Evolutionary conservation across 2,329 filamentous ascomycete species (phyloP).

Genomic region (Pseudogymnoascus sp.): DNA sequence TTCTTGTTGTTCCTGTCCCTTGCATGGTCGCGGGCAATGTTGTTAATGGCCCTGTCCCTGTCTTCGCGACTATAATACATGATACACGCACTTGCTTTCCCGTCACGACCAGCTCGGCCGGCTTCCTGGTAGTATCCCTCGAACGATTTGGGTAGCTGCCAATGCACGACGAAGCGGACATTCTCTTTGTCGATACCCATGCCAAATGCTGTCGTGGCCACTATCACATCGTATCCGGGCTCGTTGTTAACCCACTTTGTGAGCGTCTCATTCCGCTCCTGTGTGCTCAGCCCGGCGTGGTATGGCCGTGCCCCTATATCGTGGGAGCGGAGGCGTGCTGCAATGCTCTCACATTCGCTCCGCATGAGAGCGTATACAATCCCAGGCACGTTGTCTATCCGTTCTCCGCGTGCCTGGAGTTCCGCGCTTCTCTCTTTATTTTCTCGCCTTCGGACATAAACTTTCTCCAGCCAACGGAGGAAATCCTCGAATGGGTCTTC

Average conservation of each 20-base stretch:
- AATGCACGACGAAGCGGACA: conserved; percentile 90
- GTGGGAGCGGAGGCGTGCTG: conserved; percentile 54
- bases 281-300: conserved; percentile 59
- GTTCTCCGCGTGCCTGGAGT: conserved; percentile 44
- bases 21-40: conserved; percentile 36
- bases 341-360: conserved; percentile 65
- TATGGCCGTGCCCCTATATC: conserved; percentile 68
- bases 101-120: conserved; percentile 81
- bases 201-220: conserved; percentile 91
- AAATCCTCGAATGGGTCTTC: conserved; percentile 67
- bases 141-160: conserved; percentile 88
- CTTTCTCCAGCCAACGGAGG: conserved; percentile 63
- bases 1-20: conserved; percentile 30
- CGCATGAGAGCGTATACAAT: conserved; percentile 75
- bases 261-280: conserved; percentile 63
- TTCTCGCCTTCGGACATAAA: conserved; percentile 59
- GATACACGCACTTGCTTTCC: conserved; percentile 77
- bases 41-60: conserved; percentile 57
- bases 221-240: conserved; percentile 78
- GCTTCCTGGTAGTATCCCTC: conserved; percentile 96
- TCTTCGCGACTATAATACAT: conserved; percentile 89
- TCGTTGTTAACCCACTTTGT: conserved; percentile 64
- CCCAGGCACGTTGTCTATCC: conserved; percentile 58
- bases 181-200: conserved; percentile 98
- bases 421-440: conserved; percentile 49